phyloP scores from a whole-genome alignment of 164 flowering plant species.

The Annona cherimola region DNA sequence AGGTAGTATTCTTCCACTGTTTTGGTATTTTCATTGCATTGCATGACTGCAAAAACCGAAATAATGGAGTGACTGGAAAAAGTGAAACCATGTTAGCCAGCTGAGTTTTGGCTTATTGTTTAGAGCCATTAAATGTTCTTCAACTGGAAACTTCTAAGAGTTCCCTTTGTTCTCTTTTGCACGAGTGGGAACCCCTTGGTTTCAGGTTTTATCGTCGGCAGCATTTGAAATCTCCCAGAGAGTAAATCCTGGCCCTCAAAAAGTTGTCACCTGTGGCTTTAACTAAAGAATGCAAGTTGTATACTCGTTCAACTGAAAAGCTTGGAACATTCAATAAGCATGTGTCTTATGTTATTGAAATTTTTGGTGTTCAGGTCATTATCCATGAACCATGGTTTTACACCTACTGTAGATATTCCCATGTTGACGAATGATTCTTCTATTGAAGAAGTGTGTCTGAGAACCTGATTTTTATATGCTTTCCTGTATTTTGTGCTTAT shows the following conservation, averaged over 20 bases:
- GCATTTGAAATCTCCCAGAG: background rate
- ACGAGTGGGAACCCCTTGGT: background rate
- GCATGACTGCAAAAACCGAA: background rate
- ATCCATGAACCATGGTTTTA: background rate
- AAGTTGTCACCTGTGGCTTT: background rate
- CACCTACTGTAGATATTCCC: background rate
- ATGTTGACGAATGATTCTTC: background rate
- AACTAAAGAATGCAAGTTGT: background rate
- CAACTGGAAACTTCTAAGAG: background rate
- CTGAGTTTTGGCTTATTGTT: background rate
- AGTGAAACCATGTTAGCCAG: background rate
- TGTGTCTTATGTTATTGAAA: too few species aligned
- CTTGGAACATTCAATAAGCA: too few species aligned
- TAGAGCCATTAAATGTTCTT: background rate
- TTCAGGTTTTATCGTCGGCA: background rate
- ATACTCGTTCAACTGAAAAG: background rate
- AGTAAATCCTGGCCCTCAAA: background rate
- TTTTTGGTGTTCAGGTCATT: background rate
- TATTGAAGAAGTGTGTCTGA: background rate
- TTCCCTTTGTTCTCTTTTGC: background rate
- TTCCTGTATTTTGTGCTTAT: conserved; percentile 9
- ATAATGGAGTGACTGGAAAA: background rate
- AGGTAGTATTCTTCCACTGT: conserved; percentile 34
- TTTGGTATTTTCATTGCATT: background rate
- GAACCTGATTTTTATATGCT: background rate